Percentiles rank a stretch among this genome's conserved stretches.
Evolutionary conservation across 768 basidiomycete genomes (phyloP).

Genomic region (Pulveroboletus sp.): DNA sequence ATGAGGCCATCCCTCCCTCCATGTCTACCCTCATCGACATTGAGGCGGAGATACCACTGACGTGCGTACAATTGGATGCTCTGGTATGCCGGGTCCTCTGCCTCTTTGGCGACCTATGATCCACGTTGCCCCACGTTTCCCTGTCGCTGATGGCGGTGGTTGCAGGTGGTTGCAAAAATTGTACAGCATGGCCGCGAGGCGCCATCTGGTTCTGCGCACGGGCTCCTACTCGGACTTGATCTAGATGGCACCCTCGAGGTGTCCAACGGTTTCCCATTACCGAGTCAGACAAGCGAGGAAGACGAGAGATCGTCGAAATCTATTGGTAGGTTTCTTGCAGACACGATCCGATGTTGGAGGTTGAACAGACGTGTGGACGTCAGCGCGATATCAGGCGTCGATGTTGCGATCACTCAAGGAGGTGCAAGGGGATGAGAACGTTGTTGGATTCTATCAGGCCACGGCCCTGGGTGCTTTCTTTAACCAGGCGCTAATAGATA

Average conservation of each 20-base stretch:
- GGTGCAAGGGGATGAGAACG: slow-evolving; percentile 85
- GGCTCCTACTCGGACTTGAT: slow-evolving; percentile 86
- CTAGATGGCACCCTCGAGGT: slow-evolving; percentile 88
- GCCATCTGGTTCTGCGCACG: slow-evolving; percentile 67
- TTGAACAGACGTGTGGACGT: slow-evolving; percentile 2
- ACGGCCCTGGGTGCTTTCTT: slow-evolving; percentile 82
- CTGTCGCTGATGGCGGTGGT: slow-evolving; percentile 14
- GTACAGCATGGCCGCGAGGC: slow-evolving; percentile 87
- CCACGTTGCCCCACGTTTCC: not conserved
- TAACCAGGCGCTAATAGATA: slow-evolving; percentile 74
- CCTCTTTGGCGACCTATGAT: not conserved
- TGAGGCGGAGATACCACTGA: slow-evolving; percentile 82
- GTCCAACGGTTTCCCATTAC: slow-evolving; percentile 85
- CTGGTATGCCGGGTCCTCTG: slow-evolving; percentile 51
- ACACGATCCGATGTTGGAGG: slow-evolving; percentile 1
- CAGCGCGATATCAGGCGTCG: slow-evolving; percentile 75
- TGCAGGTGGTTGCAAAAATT: slow-evolving; percentile 87
- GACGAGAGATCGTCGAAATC: slow-evolving; percentile 79
- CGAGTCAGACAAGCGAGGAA: slow-evolving; percentile 66
- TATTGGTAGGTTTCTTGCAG: slow-evolving; percentile 47
- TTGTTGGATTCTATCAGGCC: slow-evolving; percentile 93
- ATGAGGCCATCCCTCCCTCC: slow-evolving; percentile 86
- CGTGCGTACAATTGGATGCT: slow-evolving; percentile 77
- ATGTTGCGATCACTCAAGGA: slow-evolving; percentile 88
- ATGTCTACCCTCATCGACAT: slow-evolving; percentile 93